Percentiles rank a stretch among this genome's conserved stretches.
These are phyloP conservation scores for Xylaria grammica DNA, from an alignment of 495 filamentous ascomycete genomes.

Conservation along the genomic window DNA sequence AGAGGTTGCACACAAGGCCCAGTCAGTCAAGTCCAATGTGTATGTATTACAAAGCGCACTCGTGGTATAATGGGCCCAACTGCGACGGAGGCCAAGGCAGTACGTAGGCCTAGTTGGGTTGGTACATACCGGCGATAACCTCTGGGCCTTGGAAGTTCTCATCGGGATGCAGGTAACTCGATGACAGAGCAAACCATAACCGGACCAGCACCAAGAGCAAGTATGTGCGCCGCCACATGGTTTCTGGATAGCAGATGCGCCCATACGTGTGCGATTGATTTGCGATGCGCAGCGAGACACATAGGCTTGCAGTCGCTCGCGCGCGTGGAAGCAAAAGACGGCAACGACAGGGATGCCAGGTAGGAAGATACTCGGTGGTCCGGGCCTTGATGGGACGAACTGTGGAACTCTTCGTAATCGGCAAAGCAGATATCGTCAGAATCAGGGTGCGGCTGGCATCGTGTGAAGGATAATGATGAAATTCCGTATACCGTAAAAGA, in stretches of 20 bases:
- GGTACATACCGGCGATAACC: conserved; percentile 84
- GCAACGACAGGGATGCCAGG: conserved; percentile 9
- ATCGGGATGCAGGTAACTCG: conserved; percentile 97
- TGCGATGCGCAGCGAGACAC: conserved; percentile 16
- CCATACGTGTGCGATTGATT: conserved; percentile 16
- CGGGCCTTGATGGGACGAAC: not conserved
- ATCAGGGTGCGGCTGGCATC: conserved; percentile 8
- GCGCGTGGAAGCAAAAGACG: not conserved
- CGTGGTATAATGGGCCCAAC: not conserved
- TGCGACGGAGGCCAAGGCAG: not conserved
- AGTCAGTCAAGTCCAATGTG: conserved; percentile 28
- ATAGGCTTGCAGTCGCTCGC: conserved; percentile 2
- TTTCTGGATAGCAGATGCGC: conserved; percentile 30
- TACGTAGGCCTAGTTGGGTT: not conserved
- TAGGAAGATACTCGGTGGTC: not conserved
- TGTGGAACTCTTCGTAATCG: conserved; percentile 11
- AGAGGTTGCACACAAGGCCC: conserved; percentile 17
- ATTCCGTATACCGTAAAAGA: not conserved
- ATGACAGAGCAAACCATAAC: conserved; percentile 90
- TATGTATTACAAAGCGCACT: not conserved
- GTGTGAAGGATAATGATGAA: not conserved
- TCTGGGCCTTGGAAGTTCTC: conserved; percentile 99
- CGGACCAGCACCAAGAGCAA: conserved; percentile 83
- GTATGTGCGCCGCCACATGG: conserved; percentile 92
- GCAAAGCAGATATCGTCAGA: conserved; percentile 9